Evolutionary conservation across 345 rosid genomes (phyloP), one percentile per base, ranked within the genome.

Genomic region (Syzygium aromaticum): DNA sequence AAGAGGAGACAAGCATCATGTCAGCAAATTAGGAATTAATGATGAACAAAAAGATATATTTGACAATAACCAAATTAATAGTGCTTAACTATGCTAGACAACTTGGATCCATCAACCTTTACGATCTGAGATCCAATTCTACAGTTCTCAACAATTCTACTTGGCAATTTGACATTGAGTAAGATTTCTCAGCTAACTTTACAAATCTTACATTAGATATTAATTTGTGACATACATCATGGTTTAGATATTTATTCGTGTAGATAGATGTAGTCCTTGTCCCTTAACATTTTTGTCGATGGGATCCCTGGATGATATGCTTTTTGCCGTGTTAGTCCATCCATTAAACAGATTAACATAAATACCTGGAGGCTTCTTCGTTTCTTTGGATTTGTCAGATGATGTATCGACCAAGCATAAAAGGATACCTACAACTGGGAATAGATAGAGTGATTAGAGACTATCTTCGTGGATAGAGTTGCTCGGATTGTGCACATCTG

Each of bases 401-500:
- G n/a, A n/a, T n/a, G 3, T 14, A 28, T 63, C 22, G 5, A 63
- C 77, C 5, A 63, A 2, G 8, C 1, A 63, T 28, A 28, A 11
- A 28, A 10, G 77, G 77, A 63, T 28, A 0, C 77, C 77, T 63
- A 28, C 3, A 63, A 28, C 40, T 63, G 40, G 7, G 21, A 16
- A 63, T 7, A 63, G 77, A 63, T 0, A 63, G 77, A 64, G 0
- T 28, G 38, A 63, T 63, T 28, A 63, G 77, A 63, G 8, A 16
- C 40, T 7, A 6, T 3, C 1, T 1, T 63, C 1, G 59, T 54
- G 21, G 40, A 64, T 28, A 0, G 21, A 28, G 10, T 64, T 7
- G 11, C 21, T 2, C 1, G 10, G 0, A 63, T 64, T 7, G 40
- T 64, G 40, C 5, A 11, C 40, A 64, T 0, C 16, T 1, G 9